phyloP scores from a whole-genome alignment of 345 rosid species.

The Turnera subulata region DNA sequence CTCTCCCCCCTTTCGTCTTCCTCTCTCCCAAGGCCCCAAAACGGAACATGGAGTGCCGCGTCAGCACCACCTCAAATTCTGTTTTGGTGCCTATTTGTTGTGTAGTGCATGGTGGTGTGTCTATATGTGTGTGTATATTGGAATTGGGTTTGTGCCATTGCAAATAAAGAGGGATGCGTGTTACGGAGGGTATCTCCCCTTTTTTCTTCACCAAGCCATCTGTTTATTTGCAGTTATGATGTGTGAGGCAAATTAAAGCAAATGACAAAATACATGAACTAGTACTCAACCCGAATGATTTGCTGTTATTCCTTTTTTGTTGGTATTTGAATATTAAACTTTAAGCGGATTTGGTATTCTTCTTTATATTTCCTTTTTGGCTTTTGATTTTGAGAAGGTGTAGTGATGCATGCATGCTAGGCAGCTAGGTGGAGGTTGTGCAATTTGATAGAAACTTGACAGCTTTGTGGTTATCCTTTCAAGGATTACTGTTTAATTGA shows the following conservation, averaged over 20 bases:
- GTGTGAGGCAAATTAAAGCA: not conserved
- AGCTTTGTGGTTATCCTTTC: not conserved
- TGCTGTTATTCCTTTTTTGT: conserved; percentile 1
- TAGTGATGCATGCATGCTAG: no score
- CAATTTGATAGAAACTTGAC: no score
- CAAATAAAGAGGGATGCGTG: not conserved
- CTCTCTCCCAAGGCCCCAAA: not conserved
- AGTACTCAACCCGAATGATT: not conserved
- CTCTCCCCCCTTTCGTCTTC: no score
- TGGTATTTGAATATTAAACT: no score
- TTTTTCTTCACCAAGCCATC: not conserved
- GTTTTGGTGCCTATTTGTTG: not conserved
- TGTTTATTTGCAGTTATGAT: conserved; percentile 2
- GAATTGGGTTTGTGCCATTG: not conserved
- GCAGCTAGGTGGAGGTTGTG: no score
- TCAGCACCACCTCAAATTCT: not conserved
- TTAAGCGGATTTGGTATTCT: no score
- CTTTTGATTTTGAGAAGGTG: no score
- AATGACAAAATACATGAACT: conserved; percentile 13
- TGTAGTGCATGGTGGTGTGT: not conserved
- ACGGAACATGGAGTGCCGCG: not conserved
- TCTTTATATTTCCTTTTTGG: no score
- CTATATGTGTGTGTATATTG: not conserved
- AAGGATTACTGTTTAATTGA: not conserved
- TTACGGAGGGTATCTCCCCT: not conserved